A percentile compares a stretch with the other conserved stretches of the same genome.
phyloP scores from a whole-genome alignment of 768 basidiomycete genomes.

The Boletus rubroflammeus region DNA sequence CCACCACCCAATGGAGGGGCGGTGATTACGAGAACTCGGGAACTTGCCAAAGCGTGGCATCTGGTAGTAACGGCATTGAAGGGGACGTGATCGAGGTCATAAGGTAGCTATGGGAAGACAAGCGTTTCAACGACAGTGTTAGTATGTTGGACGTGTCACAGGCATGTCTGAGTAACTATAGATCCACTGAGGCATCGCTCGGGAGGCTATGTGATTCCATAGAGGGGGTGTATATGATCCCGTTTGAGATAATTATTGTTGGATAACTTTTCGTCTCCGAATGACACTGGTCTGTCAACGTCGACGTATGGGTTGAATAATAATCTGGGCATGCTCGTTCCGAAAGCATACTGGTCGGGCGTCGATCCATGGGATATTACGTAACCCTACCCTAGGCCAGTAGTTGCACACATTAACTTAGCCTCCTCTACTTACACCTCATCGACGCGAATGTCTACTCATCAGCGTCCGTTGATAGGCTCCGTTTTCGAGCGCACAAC shows the following conservation, averaged over 20 bases:
- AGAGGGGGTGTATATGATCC: not conserved
- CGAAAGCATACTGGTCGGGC: too few relatives aligned
- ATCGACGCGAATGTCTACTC: constrained; percentile 18
- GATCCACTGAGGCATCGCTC: not conserved
- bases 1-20: not conserved
- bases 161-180: not conserved
- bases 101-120: not conserved
- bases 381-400: constrained; percentile 1
- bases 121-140: not conserved
- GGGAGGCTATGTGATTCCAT: not conserved
- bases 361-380: constrained; percentile 5
- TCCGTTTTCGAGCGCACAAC: constrained; percentile 44
- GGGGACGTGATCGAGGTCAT: not conserved
- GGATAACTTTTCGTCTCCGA: not conserved
- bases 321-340: too few relatives aligned
- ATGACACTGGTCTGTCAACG: too few relatives aligned
- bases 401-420: not conserved
- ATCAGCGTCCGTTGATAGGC: constrained; percentile 37
- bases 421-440: not conserved
- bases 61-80: not conserved
- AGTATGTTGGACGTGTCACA: not conserved
- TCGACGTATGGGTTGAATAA: too few relatives aligned
- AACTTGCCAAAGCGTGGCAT: not conserved
- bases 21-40: constrained; percentile 12
- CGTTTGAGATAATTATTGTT: not conserved